These are phyloP conservation scores for Mallotus japonicus DNA, from an alignment of 441 rosid species.

Conservation along the genomic window DNA sequence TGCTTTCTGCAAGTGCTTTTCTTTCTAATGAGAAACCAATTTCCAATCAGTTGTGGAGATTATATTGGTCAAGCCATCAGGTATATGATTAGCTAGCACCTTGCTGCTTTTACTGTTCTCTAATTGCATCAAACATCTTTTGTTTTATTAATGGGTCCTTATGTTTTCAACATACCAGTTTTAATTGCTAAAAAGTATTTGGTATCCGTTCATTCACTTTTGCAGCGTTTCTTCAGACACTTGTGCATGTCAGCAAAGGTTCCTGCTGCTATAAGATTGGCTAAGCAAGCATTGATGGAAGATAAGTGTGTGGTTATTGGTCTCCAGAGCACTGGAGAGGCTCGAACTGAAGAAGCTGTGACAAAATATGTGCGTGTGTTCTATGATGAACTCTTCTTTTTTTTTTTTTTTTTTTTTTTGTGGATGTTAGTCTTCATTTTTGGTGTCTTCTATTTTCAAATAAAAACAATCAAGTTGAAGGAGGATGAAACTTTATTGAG, in stretches of 20 bases:
- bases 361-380: conserved; percentile 79
- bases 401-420: not conserved
- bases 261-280: conserved; percentile 87
- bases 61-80: conserved; percentile 99
- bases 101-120: conserved; percentile 13
- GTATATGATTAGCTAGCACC: conserved; percentile 40
- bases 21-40: conserved; percentile 76
- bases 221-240: conserved; percentile 97
- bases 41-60: conserved; percentile 92
- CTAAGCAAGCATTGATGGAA: conserved; percentile 70
- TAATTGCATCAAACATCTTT: not conserved
- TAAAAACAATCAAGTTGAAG: not conserved
- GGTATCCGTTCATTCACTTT: conserved; percentile 9
- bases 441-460: not conserved
- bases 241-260: conserved; percentile 99
- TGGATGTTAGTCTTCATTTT: conserved; percentile 1
- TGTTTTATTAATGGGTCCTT: not conserved
- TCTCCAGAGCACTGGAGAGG: conserved; percentile 99
- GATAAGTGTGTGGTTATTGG: conserved; percentile 96
- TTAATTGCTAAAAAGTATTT: not conserved
- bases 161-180: not conserved
- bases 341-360: conserved; percentile 98
- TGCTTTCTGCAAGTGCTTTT: conserved; percentile 90
- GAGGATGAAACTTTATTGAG: not conserved
- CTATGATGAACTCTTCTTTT: conserved; percentile 16